Evolutionary conservation across 345 rosid species (phyloP).

Genomic region (Physaria fendleri): DNA sequence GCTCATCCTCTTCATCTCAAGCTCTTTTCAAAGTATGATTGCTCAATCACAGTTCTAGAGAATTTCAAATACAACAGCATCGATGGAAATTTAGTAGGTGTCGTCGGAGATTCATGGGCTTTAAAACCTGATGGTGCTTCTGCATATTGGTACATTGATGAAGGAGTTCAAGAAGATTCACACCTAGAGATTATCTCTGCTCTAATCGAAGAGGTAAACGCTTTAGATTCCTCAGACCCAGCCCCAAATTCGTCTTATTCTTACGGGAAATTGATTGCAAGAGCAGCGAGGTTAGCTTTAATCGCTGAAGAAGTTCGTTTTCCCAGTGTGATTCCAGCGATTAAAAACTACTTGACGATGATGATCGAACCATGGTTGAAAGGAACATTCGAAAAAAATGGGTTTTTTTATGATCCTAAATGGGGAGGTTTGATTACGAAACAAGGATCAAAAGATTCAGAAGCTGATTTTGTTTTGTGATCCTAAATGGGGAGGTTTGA

Average conservation of each 20-base stretch:
- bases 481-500: constrained; percentile 78
- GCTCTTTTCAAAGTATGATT: constrained; percentile 40
- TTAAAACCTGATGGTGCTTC: constrained; percentile 53
- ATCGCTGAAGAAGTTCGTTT: constrained; percentile 75
- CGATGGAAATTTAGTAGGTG: constrained; percentile 85
- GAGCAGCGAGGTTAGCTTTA: constrained; percentile 85
- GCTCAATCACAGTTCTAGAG: constrained; percentile 45
- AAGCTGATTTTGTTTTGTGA: constrained; percentile 90
- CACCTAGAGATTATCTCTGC: constrained; percentile 55
- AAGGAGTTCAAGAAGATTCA: constrained; percentile 49
- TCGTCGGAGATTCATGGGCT: constrained; percentile 80
- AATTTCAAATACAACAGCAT: constrained; percentile 57
- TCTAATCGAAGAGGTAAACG: constrained; percentile 58
- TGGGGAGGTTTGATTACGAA: constrained; percentile 88
- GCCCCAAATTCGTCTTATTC: constrained; percentile 60
- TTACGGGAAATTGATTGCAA: constrained; percentile 72
- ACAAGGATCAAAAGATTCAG: constrained; percentile 55
- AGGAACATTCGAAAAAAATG: constrained; percentile 68
- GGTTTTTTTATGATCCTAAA: constrained; percentile 65
- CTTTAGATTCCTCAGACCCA: constrained; percentile 40
- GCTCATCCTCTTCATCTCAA: constrained; percentile 86
- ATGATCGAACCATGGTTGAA: constrained; percentile 87
- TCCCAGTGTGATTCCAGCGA: constrained; percentile 56
- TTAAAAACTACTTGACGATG: constrained; percentile 60
- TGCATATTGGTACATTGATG: constrained; percentile 77